phyloP scores from a whole-genome alignment of 169 alveolate species.

The Cyclospora cayetanensis region DNA sequence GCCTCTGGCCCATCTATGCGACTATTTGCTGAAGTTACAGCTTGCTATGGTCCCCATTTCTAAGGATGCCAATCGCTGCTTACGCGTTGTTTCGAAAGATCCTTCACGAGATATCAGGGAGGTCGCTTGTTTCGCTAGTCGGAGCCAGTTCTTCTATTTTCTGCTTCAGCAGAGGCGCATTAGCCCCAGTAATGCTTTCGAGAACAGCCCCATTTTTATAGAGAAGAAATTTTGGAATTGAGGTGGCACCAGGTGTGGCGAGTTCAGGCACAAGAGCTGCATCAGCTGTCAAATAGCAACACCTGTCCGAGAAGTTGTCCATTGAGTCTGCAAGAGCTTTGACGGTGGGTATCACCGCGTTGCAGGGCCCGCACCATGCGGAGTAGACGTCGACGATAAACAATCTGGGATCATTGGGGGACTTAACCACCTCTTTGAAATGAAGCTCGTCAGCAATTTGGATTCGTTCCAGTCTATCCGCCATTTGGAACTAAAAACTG shows the following conservation, averaged over 20 bases:
- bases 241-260: not conserved
- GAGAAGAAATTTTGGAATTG: conserved; percentile 23
- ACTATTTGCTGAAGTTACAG: too few species aligned
- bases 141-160: not conserved
- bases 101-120: too few species aligned
- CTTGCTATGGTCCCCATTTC: too few species aligned
- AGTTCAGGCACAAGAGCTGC: conserved; percentile 24
- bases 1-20: too few species aligned
- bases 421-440: not conserved
- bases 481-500: not conserved
- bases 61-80: too few species aligned
- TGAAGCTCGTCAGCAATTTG: conserved; percentile 14
- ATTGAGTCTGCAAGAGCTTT: not conserved
- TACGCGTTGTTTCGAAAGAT: too few species aligned
- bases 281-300: conserved; percentile 16
- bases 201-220: conserved; percentile 33
- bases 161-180: conserved; percentile 21
- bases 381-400: conserved; percentile 29
- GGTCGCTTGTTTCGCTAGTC: not conserved
- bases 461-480: not conserved
- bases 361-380: conserved; percentile 25
- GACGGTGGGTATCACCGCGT: not conserved
- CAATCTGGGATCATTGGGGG: conserved; percentile 16
- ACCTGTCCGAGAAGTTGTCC: conserved; percentile 20
- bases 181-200: conserved; percentile 10